Percentiles rank a stretch among this genome's conserved stretches.
These are phyloP conservation scores for Exophiala dermatitidis DNA, from an alignment of 2,329 filamentous ascomycete species.

Conservation along the genomic window DNA sequence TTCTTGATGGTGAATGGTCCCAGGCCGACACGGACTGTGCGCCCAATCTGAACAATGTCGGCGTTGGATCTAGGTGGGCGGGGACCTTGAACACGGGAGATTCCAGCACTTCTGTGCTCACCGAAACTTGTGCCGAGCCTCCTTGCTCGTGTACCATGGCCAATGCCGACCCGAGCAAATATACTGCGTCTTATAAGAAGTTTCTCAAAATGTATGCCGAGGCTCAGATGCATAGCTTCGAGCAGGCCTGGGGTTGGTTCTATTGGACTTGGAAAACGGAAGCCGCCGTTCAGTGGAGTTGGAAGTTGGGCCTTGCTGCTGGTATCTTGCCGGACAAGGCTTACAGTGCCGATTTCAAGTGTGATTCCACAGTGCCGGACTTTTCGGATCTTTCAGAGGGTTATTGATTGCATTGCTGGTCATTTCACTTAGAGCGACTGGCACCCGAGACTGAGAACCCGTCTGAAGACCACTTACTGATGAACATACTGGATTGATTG, in stretches of 20 bases:
- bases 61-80: constrained; percentile 82
- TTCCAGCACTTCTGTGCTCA: constrained; percentile 53
- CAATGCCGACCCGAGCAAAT: constrained; percentile 64
- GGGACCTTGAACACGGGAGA: constrained; percentile 68
- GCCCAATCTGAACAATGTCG: constrained; percentile 78
- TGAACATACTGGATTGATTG: no score
- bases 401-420: constrained; percentile 8
- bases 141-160: constrained; percentile 67
- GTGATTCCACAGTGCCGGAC: constrained; percentile 44
- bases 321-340: constrained; percentile 74
- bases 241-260: constrained; percentile 93
- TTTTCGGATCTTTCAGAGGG: constrained; percentile 30
- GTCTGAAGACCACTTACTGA: no score
- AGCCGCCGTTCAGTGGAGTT: constrained; percentile 81
- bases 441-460: no score
- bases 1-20: constrained; percentile 92
- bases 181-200: constrained; percentile 68
- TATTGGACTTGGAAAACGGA: constrained; percentile 99
- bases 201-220: constrained; percentile 87
- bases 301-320: constrained; percentile 67
- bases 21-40: constrained; percentile 97
- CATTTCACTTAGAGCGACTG: no score
- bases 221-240: constrained; percentile 92
- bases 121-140: constrained; percentile 65
- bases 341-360: constrained; percentile 63